Evolutionary conservation across 331 rosid genomes (phyloP).

Genomic region (Acacia concinna): DNA sequence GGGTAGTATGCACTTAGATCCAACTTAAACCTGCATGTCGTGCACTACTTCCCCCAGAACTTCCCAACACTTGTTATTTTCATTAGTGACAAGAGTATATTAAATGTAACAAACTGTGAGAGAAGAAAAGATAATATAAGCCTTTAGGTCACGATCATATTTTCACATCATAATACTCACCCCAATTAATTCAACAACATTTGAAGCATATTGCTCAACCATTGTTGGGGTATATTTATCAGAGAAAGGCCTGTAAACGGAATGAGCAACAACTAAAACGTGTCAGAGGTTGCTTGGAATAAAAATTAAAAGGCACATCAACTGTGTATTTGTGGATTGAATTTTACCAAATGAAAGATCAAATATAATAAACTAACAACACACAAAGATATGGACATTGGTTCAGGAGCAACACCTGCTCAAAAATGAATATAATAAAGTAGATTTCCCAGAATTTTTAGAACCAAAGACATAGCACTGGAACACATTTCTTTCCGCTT

Average conservation of each 20-base stretch:
- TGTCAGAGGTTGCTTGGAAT: conserved; percentile 33
- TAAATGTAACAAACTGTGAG: conserved; percentile 15
- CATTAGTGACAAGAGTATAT: not conserved
- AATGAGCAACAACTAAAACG: conserved; percentile 7
- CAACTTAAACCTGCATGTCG: not conserved
- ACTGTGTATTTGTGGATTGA: conserved; percentile 14
- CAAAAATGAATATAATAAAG: conserved; percentile 74
- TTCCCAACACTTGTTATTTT: conserved; percentile 13
- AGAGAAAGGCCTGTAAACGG: conserved; percentile 69
- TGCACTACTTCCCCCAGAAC: conserved; percentile 1
- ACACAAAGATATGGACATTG: conserved; percentile 22
- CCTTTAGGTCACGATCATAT: conserved; percentile 13
- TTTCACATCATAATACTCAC: conserved; percentile 50
- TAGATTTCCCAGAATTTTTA: conserved; percentile 79
- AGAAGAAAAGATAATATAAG: not conserved
- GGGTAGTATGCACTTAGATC: conserved; percentile 28
- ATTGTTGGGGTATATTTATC: conserved; percentile 52
- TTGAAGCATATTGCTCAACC: conserved; percentile 66
- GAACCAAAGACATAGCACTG: conserved; percentile 97
- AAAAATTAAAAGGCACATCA: conserved; percentile 5
- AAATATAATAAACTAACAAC: conserved; percentile 16
- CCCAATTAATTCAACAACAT: conserved; percentile 68
- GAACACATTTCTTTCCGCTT: conserved; percentile 77
- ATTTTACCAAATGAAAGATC: conserved; percentile 9
- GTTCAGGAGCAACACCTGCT: conserved; percentile 64